Evolutionary conservation across 129 eudicot genomes (phyloP).

Genomic region (Rutidosis leptorrhynchoides): DNA sequence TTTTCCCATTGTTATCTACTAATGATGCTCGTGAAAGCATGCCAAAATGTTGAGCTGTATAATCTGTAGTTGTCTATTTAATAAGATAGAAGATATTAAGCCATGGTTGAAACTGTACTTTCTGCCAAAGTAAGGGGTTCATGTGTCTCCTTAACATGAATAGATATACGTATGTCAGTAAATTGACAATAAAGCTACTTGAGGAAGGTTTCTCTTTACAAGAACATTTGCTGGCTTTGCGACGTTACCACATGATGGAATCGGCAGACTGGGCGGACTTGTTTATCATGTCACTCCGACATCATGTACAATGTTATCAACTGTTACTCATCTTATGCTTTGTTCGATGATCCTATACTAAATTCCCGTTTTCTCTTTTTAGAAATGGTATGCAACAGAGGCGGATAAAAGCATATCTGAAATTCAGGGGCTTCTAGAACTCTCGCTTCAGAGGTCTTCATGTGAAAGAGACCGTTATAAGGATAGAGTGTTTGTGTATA

Average conservation of each 20-base stretch:
- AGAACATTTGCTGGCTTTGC: conserved; percentile 71
- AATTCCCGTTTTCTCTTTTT: conserved; percentile 19
- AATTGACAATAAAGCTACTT: conserved; percentile 76
- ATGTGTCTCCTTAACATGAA: conserved; percentile 45
- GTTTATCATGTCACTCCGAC: conserved; percentile 72
- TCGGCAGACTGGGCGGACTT: conserved; percentile 96
- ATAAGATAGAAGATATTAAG: background rate
- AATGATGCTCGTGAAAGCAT: background rate
- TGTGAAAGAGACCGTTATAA: conserved; percentile 75
- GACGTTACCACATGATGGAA: conserved; percentile 97
- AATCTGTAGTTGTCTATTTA: background rate
- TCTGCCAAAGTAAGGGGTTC: background rate
- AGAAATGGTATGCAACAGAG: conserved; percentile 73
- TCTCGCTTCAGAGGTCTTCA: conserved; percentile 85
- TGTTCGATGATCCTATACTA: conserved; percentile 23
- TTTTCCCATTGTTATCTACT: no score
- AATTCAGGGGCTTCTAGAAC: conserved; percentile 79
- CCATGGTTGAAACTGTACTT: background rate
- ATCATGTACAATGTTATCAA: conserved; percentile 44
- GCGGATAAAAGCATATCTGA: conserved; percentile 69
- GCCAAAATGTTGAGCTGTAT: background rate
- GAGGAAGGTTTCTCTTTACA: conserved; percentile 82
- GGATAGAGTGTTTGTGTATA: conserved; percentile 67
- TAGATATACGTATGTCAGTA: conserved; percentile 82
- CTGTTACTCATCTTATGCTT: background rate